Evolutionary conservation across 345 rosid genomes (phyloP).

Genomic region (Heritiera fomes): DNA sequence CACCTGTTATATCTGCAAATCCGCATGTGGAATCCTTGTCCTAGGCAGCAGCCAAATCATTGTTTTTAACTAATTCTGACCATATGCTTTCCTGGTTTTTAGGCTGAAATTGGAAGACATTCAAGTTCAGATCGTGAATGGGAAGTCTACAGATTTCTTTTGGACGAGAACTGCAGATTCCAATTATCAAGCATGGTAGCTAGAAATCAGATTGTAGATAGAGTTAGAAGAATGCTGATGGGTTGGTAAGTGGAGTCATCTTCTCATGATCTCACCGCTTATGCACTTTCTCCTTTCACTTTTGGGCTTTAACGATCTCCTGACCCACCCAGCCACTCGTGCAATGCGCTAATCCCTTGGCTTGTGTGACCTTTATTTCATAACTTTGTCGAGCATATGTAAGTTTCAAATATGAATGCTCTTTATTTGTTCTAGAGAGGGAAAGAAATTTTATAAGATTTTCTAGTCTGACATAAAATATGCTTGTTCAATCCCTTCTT

Average conservation of each 20-base stretch:
- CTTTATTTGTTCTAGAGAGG: neutral
- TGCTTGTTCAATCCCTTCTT: neutral
- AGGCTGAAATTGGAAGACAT: slow-evolving; percentile 88
- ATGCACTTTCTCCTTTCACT: neutral
- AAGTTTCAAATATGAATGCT: neutral
- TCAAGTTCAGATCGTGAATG: slow-evolving; percentile 64
- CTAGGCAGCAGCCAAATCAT: neutral
- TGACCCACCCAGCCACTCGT: neutral
- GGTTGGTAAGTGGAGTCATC: slow-evolving; percentile 54
- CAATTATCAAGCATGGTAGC: slow-evolving; percentile 38
- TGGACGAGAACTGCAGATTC: slow-evolving; percentile 55
- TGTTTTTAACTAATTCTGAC: neutral
- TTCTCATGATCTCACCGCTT: neutral
- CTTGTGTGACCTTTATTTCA: neutral
- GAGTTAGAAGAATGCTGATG: slow-evolving; percentile 74
- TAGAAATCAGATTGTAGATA: slow-evolving; percentile 63
- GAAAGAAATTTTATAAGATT: neutral
- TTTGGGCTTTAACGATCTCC: neutral
- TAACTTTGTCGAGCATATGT: neutral
- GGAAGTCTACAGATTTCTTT: slow-evolving; percentile 89
- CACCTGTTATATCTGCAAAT: neutral
- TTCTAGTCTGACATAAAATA: neutral
- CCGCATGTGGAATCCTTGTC: neutral
- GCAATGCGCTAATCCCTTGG: neutral
- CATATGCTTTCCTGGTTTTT: slow-evolving; percentile 16